phyloP scores from a whole-genome alignment of 192 early-diverging fungal genomes.

The Obelidium mucronatum region DNA sequence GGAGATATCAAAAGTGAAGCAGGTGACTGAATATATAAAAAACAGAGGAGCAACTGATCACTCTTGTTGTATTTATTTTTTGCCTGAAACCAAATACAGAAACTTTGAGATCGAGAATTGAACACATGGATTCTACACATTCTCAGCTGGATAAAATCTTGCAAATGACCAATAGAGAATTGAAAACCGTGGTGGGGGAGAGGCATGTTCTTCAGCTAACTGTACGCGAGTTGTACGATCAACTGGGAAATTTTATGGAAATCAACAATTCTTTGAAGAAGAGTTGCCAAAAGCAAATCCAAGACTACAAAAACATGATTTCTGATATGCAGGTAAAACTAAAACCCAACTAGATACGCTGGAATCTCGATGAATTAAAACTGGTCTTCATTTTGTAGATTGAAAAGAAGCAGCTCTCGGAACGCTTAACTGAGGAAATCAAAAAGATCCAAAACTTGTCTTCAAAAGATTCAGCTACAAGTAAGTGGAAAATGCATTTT shows the following conservation, averaged over 20 bases:
- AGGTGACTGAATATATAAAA: not conserved
- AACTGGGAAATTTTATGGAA: conserved; percentile 38
- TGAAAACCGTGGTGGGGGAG: conserved; percentile 11
- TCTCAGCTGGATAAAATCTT: conserved; percentile 16
- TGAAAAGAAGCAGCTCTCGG: conserved; percentile 14
- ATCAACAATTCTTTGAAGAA: conserved; percentile 37
- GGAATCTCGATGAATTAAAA: not conserved
- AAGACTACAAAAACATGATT: conserved; percentile 20
- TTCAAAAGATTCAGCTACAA: conserved; percentile 27
- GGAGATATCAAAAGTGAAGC: conserved; percentile 1
- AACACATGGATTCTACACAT: conserved; percentile 11
- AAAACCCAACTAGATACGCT: no score
- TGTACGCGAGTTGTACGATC: conserved; percentile 32
- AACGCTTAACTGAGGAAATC: conserved; percentile 5
- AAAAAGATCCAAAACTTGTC: conserved; percentile 17
- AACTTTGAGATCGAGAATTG: conserved; percentile 6
- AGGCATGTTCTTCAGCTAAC: conserved; percentile 12
- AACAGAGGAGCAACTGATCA: no score
- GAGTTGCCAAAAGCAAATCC: conserved; percentile 22
- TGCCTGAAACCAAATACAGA: no score
- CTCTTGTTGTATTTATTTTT: not conserved
- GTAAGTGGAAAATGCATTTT: not conserved
- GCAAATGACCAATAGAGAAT: conserved; percentile 14
- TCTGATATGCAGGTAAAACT: conserved; percentile 36
- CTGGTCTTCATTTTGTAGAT: not conserved